These are phyloP conservation scores for Tolypocladium inflatum DNA, from an alignment of 2,329 filamentous ascomycete species.

Conservation along the genomic window DNA sequence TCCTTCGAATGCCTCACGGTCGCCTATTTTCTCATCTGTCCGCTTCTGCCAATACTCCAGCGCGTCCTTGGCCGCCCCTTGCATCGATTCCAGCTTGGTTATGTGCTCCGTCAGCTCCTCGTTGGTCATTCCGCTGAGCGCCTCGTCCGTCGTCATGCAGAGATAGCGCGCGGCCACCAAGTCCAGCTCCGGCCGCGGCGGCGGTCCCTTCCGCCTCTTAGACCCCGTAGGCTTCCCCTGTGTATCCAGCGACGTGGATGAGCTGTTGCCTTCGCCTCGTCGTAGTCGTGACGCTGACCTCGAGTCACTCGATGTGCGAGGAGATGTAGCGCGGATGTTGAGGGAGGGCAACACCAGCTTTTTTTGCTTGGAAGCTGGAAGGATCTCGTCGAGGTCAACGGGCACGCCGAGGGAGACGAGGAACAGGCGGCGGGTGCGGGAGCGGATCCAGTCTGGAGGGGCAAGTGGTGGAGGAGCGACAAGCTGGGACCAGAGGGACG, in stretches of 20 bases:
- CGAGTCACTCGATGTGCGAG: slow-evolving; percentile 45
- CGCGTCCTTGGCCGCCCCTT: slow-evolving; percentile 63
- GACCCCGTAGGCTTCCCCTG: slow-evolving; percentile 41
- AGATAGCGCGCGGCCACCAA: slow-evolving; percentile 67
- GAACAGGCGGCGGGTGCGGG: slow-evolving; percentile 87
- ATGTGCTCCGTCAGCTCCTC: slow-evolving; percentile 67
- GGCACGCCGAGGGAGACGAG: slow-evolving; percentile 92
- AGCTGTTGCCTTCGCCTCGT: slow-evolving; percentile 40
- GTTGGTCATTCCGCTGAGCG: slow-evolving; percentile 69
- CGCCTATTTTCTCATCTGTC: slow-evolving; percentile 77
- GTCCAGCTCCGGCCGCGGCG: slow-evolving; percentile 67
- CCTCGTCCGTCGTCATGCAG: slow-evolving; percentile 77
- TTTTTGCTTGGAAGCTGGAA: slow-evolving; percentile 95
- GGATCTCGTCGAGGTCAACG: slow-evolving; percentile 92
- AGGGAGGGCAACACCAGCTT: slow-evolving; percentile 89
- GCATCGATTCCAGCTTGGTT: slow-evolving; percentile 56
- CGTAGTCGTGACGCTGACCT: slow-evolving; percentile 36
- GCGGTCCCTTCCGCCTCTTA: slow-evolving; percentile 45
- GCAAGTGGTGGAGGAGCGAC: slow-evolving; percentile 90
- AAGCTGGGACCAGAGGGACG: slow-evolving; percentile 92
- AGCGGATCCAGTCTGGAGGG: slow-evolving; percentile 96
- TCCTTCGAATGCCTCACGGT: slow-evolving; percentile 89
- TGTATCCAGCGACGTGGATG: slow-evolving; percentile 49
- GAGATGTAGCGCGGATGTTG: slow-evolving; percentile 53
- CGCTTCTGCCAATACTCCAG: slow-evolving; percentile 83